Evolutionary conservation across 257 asterid genomes (phyloP), one percentile per base, ranked within the genome.

Genomic region (Nicotiana tabacum): DNA sequence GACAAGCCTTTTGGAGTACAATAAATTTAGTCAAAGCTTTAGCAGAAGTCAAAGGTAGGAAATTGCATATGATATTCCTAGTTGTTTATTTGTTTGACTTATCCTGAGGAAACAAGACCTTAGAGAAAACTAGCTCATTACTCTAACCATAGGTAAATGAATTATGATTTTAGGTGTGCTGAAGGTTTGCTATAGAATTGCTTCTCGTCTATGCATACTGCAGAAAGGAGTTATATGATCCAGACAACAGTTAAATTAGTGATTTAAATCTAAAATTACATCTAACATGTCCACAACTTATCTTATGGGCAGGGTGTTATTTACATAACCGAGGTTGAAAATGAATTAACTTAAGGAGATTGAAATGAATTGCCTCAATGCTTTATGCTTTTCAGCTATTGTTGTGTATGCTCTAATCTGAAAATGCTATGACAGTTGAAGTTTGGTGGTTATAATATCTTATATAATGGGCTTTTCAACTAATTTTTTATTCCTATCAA

Each of bases 391-490:
- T 70, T 46, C 53, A 13, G 35, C 51, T 48, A 11, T 3, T 74
- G 13, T 46, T 74, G 27, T 29, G 4, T 15, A 76, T 51, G 37
- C 21, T 70, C 35, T 21, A 43, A 58, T 18, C 8, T 18, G 78
- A 72, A 46, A 72, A 24, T 72, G 65, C 46, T 2, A 4, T 0
- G 43, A 15, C 80, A 48, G 24, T 29, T 76, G 46, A 51, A 76
- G 80, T 51, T 51, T 76, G 83, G 11, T 60, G 13, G 37, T 55
- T n/a, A 66, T 35, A 64, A 24, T 2, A 77, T 88, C 30, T 88
- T 46, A 12, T 88, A 78, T 3, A 76, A 85, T 2, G 89, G 4
- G 46, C 21, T 51, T 27, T 27, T 76, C 43, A 51, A 8, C 46
- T 76, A 76, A 51, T 51, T 4, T 29, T 9, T 29, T 29, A 29